Conservation (phyloP, 768 basidiomycete genomes). For the Lepiota brunneoincarnata region DNA sequence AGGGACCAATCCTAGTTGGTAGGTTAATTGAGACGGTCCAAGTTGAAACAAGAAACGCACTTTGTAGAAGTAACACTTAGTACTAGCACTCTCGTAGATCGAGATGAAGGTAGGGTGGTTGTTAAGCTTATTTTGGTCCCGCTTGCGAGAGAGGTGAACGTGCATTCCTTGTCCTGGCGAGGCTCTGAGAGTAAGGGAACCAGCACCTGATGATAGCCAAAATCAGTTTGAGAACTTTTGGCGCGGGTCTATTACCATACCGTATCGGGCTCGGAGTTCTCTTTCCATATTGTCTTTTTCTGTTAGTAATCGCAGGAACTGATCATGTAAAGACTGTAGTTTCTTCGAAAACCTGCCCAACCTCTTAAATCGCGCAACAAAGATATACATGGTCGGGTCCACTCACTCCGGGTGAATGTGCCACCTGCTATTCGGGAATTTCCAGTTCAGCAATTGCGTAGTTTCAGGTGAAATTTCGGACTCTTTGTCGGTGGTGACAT, state of each 20-base stretch:
- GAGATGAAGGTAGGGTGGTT: slow-evolving; percentile 48
- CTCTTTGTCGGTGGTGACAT: slow-evolving; percentile 1
- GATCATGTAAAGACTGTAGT: slow-evolving; percentile 45
- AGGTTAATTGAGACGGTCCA: not conserved
- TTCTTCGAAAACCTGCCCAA: slow-evolving; percentile 57
- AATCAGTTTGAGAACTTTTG: slow-evolving; percentile 2
- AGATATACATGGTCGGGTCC: slow-evolving; percentile 8
- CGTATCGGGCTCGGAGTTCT: slow-evolving; percentile 48
- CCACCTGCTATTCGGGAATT: slow-evolving; percentile 20
- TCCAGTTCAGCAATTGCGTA: not conserved
- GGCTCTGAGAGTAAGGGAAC: slow-evolving; percentile 71
- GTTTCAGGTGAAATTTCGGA: not conserved
- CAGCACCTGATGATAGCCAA: slow-evolving; percentile 45
- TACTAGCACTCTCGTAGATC: slow-evolving; percentile 62
- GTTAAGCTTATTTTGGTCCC: slow-evolving; percentile 52
- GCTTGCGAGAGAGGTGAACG: slow-evolving; percentile 68
- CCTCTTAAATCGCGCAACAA: not conserved
- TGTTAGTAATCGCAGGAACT: slow-evolving; percentile 41
- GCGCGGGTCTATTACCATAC: slow-evolving; percentile 32
- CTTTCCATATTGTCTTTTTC: slow-evolving; percentile 52
- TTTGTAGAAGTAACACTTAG: slow-evolving; percentile 66
- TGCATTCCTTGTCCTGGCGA: slow-evolving; percentile 71
- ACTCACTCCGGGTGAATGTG: slow-evolving; percentile 63
- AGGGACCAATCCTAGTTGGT: slow-evolving; percentile 64
- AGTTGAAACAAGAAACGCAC: slow-evolving; percentile 30